phyloP scores from a whole-genome alignment of 352 stramenopile genomes.

The Phytophthora macrochlamydospora region DNA sequence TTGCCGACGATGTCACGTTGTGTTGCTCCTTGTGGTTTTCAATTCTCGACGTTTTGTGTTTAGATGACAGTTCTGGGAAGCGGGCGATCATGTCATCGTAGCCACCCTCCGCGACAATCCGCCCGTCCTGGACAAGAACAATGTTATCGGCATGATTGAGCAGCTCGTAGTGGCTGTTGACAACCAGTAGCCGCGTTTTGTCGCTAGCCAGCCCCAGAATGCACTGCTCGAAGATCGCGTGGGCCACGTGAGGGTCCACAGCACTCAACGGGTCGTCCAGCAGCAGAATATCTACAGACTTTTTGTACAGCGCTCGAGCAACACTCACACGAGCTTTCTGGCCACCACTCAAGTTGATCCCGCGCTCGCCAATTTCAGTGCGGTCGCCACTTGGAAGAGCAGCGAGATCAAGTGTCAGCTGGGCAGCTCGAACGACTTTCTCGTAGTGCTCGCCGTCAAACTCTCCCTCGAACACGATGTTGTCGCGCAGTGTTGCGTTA shows the following conservation, averaged over 20 bases:
- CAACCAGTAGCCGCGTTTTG: slow-evolving; percentile 89
- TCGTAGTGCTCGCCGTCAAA: slow-evolving; percentile 40
- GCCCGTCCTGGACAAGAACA: slow-evolving; percentile 69
- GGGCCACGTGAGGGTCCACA: slow-evolving; percentile 94
- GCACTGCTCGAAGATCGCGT: slow-evolving; percentile 92
- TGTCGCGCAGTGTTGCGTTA: slow-evolving; percentile 38
- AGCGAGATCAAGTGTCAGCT: slow-evolving; percentile 85
- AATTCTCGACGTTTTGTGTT: background rate
- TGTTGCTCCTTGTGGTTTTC: background rate
- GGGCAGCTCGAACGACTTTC: slow-evolving; percentile 67
- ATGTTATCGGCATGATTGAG: slow-evolving; percentile 56
- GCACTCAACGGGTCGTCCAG: slow-evolving; percentile 94
- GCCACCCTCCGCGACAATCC: slow-evolving; percentile 72
- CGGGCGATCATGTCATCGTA: slow-evolving; percentile 63
- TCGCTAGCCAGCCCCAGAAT: slow-evolving; percentile 59
- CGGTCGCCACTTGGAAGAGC: slow-evolving; percentile 88
- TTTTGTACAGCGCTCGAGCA: slow-evolving; percentile 88
- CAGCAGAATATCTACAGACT: slow-evolving; percentile 85
- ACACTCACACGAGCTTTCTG: slow-evolving; percentile 91
- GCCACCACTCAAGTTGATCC: slow-evolving; percentile 94
- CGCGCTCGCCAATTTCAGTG: slow-evolving; percentile 95
- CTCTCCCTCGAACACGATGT: slow-evolving; percentile 40
- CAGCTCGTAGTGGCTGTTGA: slow-evolving; percentile 91
- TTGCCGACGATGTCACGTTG: too few relatives aligned
- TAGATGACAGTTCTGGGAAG: slow-evolving; percentile 26